Base-by-base conservation (phyloP, 2,329 filamentous ascomycete genomes). In the Hypoxylon sp. region DNA sequence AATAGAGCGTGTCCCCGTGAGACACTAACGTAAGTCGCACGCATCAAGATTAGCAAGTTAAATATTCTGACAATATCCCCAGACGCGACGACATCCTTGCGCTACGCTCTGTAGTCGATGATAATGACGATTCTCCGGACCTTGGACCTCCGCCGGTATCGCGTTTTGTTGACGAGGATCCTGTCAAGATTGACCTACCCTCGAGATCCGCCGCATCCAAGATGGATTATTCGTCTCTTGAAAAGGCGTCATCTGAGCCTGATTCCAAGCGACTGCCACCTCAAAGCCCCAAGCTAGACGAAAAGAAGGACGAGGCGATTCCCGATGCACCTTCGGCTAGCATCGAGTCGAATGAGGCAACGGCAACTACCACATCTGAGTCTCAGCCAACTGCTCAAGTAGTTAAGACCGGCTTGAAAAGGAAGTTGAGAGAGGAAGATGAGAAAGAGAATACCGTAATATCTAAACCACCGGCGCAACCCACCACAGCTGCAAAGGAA, bases 1-100 rank as follows among this genome's bases (percentile, higher is more conserved):
- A 87, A 88, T 76, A 93, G 92, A 74, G 80, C 84, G 1, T 92
- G 88, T 74, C 89, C 91, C 10, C 84, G 92, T 57, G 84, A 85
- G 72, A 92, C 91, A 8, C 82, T 94, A 75, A 90, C 88, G 91
- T 93, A 69, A 67, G 75, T 65, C 17, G 7, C 24, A 29, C 19
- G 1, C 17, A 10, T 48, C 5, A 7, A 47, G 24, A 10, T 24
- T 52, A 13, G 10, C 17, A 39, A 27, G 7, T 35, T 21, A 17
- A 39, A 72, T 62, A 50, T 60, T 35, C 74, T 79, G 66, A 80
- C 73, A 44, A 66, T 13, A 8, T 6, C 27, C 37, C 6, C 60
- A 91, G 88, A 70, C 83, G 84, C 21, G 87, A 89, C 6, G 87
- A 92, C 73, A 89, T 92, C 42, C 79, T 89, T 37, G 90, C 84